Evolutionary conservation across 345 rosid species (phyloP).

Genomic region (Combretum micranthum): DNA sequence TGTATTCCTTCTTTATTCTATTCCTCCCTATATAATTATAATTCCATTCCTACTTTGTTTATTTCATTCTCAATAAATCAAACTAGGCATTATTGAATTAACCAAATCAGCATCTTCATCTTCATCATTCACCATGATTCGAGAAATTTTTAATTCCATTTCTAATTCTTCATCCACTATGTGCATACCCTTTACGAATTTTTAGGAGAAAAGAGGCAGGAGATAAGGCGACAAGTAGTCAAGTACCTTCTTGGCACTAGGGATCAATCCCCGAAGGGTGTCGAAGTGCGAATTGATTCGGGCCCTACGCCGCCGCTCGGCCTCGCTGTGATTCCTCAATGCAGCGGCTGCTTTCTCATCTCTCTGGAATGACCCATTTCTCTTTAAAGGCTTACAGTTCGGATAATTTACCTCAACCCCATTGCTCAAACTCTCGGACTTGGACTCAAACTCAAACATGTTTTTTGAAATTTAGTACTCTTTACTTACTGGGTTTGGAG

Average conservation of each 20-base stretch:
- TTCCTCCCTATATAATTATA: no score
- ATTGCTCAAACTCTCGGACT: constrained; percentile 4
- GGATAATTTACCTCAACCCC: constrained; percentile 4
- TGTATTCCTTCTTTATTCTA: no score
- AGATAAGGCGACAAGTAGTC: no score
- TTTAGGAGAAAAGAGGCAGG: no score
- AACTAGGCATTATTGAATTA: no score
- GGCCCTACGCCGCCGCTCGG: constrained; percentile 47
- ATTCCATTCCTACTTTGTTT: no score
- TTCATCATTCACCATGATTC: not conserved
- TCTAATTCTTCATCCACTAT: no score
- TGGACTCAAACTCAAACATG: not conserved
- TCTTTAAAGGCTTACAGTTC: not conserved
- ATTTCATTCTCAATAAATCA: no score
- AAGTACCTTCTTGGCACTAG: constrained; percentile 42
- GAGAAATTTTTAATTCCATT: not conserved
- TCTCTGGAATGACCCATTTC: constrained; percentile 11
- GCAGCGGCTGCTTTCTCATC: constrained; percentile 30
- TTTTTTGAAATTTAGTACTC: not conserved
- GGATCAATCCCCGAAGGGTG: constrained; percentile 41
- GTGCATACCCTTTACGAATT: no score
- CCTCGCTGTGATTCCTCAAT: constrained; percentile 49
- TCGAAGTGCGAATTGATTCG: constrained; percentile 46
- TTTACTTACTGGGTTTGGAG: not conserved
- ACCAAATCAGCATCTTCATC: not conserved